phyloP scores from a whole-genome alignment of 257 asterid genomes.

The Nicotiana paniculata region DNA sequence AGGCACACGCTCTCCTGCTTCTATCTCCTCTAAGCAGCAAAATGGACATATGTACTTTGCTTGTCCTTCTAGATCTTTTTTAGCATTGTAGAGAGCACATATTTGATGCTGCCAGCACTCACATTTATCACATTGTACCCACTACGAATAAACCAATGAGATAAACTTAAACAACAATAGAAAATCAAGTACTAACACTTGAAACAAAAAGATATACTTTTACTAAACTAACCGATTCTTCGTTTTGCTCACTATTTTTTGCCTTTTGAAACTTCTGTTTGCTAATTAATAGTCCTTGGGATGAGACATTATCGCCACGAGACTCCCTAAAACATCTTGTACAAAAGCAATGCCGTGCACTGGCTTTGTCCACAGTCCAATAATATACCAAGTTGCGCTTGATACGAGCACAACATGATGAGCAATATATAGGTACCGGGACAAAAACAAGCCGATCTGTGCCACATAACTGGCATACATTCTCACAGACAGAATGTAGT shows the following conservation, averaged over 20 bases:
- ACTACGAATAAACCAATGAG: conserved; percentile 32
- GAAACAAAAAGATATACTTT: conserved; percentile 9
- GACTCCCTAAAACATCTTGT: conserved; percentile 36
- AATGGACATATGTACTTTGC: conserved; percentile 46
- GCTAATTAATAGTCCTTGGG: conserved; percentile 38
- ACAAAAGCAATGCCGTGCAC: conserved; percentile 36
- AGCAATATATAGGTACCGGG: conserved; percentile 41
- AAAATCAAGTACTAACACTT: neutral
- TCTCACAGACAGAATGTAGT: conserved; percentile 18
- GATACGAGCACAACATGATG: conserved; percentile 37
- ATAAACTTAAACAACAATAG: conserved; percentile 6
- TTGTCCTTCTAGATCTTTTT: conserved; percentile 40
- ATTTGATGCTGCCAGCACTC: conserved; percentile 66
- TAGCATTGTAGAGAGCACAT: conserved; percentile 60
- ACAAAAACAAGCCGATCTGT: conserved; percentile 28
- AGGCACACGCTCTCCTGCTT: conserved; percentile 27
- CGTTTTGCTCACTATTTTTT: conserved; percentile 30
- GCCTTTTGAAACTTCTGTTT: conserved; percentile 38
- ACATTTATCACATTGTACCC: conserved; percentile 78
- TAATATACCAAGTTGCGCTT: conserved; percentile 37
- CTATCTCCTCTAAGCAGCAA: conserved; percentile 45
- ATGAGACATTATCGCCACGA: conserved; percentile 37
- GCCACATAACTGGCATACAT: conserved; percentile 54
- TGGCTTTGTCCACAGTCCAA: conserved; percentile 29
- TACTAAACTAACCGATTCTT: conserved; percentile 45